Evolutionary conservation across 1,284 basidiomycete species (phyloP), one percentile per base, ranked within the genome.

Genomic region (Puccinia polysora): DNA sequence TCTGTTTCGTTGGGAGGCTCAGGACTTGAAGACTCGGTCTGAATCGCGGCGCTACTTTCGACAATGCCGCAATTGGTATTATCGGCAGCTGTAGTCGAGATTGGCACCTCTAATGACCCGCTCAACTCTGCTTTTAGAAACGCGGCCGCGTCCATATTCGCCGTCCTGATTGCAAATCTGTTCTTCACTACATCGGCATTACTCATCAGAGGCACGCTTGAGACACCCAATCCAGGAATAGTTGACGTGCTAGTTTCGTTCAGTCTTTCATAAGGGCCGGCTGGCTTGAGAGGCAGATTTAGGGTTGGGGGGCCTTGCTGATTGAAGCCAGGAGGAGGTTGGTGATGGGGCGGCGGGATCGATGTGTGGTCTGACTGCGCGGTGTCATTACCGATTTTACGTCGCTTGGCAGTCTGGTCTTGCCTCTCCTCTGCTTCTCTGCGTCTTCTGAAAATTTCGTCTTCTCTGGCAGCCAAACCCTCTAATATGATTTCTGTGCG

Each of bases 131-230:
- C 93, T 81, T 91, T 94, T 76, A 98, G 84, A 79, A 88, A 86
- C 78, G 97, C 90, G 72, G 93, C 94, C 53, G 95, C 95, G 81
- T 87, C 91, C 85, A 97, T 86, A 79, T 98, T 97, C 15, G 94
- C 95, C 86, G 96, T 88, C 73, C 94, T 86, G 75, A 95, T 91
- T 25, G 89, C 89, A 75, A 85, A 85, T 71, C 91, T 86, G 79
- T 95, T 95, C 67, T 88, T 87, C 52, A 93, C 90, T 71, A 94
- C 86, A 79, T 93, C 90, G 28, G 75, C 85, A 85, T 81, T 94
- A 23, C 63, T 65, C 23, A 75, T 73, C 36, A 75, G 73, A 47
- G 76, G 65, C 3, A 45, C 20, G 18, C 65, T 60, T 12, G 74
- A 50, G 8, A 28, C n/a, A 20, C 47, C 47, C 28, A 70, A 45